phyloP scores from a whole-genome alignment of 257 asterid species.

The Nemophila menziesii region DNA sequence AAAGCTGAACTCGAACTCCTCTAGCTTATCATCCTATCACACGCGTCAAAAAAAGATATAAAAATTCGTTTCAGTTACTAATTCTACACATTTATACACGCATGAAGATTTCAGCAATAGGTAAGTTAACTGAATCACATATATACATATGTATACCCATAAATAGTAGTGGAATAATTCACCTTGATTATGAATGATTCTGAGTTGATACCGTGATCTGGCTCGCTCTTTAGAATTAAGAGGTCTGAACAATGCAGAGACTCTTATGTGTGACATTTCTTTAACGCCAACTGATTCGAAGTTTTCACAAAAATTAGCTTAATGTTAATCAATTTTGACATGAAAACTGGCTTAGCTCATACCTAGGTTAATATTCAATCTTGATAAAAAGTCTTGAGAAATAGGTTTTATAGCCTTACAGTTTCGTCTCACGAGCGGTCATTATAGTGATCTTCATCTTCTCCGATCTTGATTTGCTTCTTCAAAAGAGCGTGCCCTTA shows the following conservation, averaged over 20 bases:
- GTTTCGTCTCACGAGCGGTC: no score
- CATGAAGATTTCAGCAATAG: not conserved
- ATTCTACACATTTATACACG: not conserved
- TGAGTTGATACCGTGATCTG: conserved; percentile 38
- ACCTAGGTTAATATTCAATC: no score
- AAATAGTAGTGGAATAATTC: not conserved
- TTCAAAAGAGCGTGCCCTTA: no score
- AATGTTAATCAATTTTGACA: no score
- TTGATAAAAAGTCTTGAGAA: no score
- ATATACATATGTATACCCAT: no score
- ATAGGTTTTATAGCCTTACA: no score
- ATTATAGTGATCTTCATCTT: no score
- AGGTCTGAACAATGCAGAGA: conserved; percentile 74
- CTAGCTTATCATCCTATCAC: conserved; percentile 67
- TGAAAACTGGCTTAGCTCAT: no score
- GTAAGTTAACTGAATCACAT: no score
- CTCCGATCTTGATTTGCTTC: no score
- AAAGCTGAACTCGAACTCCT: conserved; percentile 50
- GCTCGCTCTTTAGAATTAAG: conserved; percentile 53
- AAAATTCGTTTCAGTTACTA: not conserved
- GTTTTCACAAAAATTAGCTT: not conserved
- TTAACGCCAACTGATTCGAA: not conserved
- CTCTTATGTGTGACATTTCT: conserved; percentile 53
- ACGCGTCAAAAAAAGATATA: conserved; percentile 6
- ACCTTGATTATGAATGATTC: conserved; percentile 69